Evolutionary conservation across 208 protist genomes (phyloP).

Genomic region (Zelonia costaricensis): DNA sequence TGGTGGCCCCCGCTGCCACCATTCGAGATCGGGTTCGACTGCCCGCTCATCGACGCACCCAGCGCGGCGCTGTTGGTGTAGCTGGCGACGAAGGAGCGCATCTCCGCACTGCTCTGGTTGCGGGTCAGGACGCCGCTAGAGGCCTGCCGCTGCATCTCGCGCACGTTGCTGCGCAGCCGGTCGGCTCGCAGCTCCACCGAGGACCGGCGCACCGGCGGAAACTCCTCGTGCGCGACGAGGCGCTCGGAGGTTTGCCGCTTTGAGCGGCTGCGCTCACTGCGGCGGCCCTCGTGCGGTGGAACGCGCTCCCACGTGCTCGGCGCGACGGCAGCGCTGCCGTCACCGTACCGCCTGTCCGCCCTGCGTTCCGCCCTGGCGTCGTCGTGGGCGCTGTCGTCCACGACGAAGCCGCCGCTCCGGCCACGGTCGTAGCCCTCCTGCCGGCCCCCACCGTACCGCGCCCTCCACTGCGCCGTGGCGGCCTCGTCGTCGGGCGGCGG

Average conservation of each 20-base stretch:
- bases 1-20: neutral
- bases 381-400: neutral
- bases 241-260: slow-evolving; percentile 3
- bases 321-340: neutral
- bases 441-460: neutral
- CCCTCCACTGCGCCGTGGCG: too few species aligned
- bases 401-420: too few species aligned
- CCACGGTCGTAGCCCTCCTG: neutral
- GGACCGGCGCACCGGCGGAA: slow-evolving; percentile 2
- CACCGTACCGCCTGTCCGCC: neutral
- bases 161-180: slow-evolving; percentile 26
- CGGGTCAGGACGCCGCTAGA: neutral
- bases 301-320: too few species aligned
- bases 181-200: slow-evolving; percentile 18
- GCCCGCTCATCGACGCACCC: neutral
- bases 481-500: neutral
- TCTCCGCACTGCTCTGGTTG: slow-evolving; percentile 19
- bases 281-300: neutral
- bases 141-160: slow-evolving; percentile 20
- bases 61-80: slow-evolving; percentile 9
- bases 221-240: slow-evolving; percentile 10
- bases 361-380: neutral
- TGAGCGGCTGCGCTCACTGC: neutral
- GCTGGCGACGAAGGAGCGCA: slow-evolving; percentile 19
- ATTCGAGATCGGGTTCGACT: neutral